Conservation (phyloP, 2,329 filamentous ascomycete species). For the Claviceps paspali region DNA sequence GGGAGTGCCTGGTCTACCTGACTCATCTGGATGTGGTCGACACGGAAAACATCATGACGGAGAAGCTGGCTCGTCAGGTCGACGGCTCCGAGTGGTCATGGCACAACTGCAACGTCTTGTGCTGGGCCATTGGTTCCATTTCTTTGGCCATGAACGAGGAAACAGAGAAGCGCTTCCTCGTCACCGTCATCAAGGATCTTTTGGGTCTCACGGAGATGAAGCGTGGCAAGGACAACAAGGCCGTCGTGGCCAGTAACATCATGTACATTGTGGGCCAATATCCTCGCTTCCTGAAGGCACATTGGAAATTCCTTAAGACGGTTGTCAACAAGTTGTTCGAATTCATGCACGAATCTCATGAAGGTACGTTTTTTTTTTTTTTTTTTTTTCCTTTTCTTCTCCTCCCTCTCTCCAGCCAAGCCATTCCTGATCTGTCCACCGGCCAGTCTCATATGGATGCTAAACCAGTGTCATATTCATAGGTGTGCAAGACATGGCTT, state of each 20-base stretch:
- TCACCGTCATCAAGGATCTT: slow-evolving; percentile 97
- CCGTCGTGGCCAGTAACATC: slow-evolving; percentile 96
- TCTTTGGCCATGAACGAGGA: slow-evolving; percentile 99
- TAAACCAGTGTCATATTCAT: slow-evolving; percentile 1
- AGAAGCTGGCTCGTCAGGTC: slow-evolving; percentile 89
- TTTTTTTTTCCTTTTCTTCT: too few relatives aligned
- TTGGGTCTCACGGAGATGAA: slow-evolving; percentile 98
- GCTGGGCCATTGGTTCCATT: slow-evolving; percentile 98
- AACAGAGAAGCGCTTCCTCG: slow-evolving; percentile 94
- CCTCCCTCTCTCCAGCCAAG: background rate
- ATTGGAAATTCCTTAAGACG: slow-evolving; percentile 99
- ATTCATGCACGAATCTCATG: slow-evolving; percentile 99
- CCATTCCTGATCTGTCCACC: background rate
- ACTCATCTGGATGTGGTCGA: slow-evolving; percentile 96
- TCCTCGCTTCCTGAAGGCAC: slow-evolving; percentile 92
- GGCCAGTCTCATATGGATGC: background rate
- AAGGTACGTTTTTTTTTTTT: slow-evolving; percentile 42
- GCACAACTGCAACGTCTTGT: slow-evolving; percentile 98
- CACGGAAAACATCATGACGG: slow-evolving; percentile 98
- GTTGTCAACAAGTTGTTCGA: slow-evolving; percentile 99
- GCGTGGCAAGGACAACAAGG: slow-evolving; percentile 98
- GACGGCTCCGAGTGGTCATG: slow-evolving; percentile 96
- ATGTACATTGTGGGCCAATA: slow-evolving; percentile 99
- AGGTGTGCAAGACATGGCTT: slow-evolving; percentile 99
- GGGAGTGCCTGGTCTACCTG: slow-evolving; percentile 91